Evolutionary conservation across 129 eudicot species (phyloP).

Genomic region (Scalesia atractyloides): DNA sequence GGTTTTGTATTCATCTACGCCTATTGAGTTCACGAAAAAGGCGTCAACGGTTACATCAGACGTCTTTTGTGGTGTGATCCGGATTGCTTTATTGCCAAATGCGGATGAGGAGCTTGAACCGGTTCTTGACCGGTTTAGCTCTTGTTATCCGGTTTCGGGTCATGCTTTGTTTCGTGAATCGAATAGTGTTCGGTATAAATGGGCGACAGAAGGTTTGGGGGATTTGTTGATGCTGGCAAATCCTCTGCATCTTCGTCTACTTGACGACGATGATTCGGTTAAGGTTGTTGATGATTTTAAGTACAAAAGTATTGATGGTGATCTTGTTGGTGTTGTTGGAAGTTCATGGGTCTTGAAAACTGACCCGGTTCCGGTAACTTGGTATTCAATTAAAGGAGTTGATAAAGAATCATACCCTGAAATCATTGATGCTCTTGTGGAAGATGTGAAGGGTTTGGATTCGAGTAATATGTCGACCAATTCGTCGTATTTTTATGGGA

Average conservation of each 20-base stretch:
- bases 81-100: conserved; percentile 58
- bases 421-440: conserved; percentile 51
- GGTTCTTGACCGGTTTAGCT: conserved; percentile 66
- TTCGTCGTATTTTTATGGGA: conserved; percentile 80
- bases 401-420: conserved; percentile 42
- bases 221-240: conserved; percentile 76
- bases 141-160: conserved; percentile 78
- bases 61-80: conserved; percentile 56
- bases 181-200: conserved; percentile 54
- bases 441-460: conserved; percentile 62
- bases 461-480: conserved; percentile 50
- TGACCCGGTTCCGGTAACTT: conserved; percentile 72
- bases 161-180: conserved; percentile 51
- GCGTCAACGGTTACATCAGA: conserved; percentile 43
- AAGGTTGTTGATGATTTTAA: conserved; percentile 59
- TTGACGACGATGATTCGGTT: conserved; percentile 32
- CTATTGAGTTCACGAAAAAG: conserved; percentile 49
- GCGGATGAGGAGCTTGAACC: conserved; percentile 32
- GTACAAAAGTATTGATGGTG: conserved; percentile 84
- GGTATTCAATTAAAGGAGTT: conserved; percentile 78
- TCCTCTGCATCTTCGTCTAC: conserved; percentile 32
- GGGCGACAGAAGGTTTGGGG: conserved; percentile 69
- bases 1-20: conserved; percentile 72
- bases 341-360: conserved; percentile 73
- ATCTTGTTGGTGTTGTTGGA: conserved; percentile 88